Conservation (phyloP, 257 asterid species). For the Salvia miltiorrhiza region DNA sequence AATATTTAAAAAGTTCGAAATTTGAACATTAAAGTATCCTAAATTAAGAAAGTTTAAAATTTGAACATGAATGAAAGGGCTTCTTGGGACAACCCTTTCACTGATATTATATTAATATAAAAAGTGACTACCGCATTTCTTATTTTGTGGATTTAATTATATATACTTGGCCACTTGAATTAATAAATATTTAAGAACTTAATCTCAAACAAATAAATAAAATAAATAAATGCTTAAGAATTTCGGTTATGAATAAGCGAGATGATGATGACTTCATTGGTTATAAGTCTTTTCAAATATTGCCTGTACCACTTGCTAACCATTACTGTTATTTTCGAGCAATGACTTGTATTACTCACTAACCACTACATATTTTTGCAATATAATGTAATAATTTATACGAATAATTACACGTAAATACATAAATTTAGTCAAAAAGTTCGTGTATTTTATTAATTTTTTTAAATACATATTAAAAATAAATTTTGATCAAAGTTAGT, state of each 20-base stretch:
- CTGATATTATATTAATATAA: neutral
- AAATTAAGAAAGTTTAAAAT: no score
- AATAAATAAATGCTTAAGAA: neutral
- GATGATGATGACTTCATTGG: slow-evolving; percentile 11
- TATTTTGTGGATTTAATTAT: neutral
- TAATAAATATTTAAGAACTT: neutral
- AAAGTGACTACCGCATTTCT: neutral
- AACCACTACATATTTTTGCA: neutral
- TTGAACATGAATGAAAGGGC: no score
- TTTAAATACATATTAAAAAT: no score
- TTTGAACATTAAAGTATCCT: no score
- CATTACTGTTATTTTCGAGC: neutral
- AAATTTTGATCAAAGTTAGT: no score
- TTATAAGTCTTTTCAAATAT: slow-evolving; percentile 17
- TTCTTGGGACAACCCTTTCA: no score
- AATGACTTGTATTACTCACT: neutral
- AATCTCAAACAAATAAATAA: no score
- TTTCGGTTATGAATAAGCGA: slow-evolving; percentile 2
- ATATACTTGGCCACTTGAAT: neutral
- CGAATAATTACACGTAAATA: no score
- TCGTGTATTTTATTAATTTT: no score
- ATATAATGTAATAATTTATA: neutral
- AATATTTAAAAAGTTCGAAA: no score
- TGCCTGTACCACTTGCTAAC: slow-evolving; percentile 19
- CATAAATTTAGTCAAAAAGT: no score